Evolutionary conservation across 495 filamentous ascomycete genomes (phyloP).

Genomic region (Aspergillus panamensis): DNA sequence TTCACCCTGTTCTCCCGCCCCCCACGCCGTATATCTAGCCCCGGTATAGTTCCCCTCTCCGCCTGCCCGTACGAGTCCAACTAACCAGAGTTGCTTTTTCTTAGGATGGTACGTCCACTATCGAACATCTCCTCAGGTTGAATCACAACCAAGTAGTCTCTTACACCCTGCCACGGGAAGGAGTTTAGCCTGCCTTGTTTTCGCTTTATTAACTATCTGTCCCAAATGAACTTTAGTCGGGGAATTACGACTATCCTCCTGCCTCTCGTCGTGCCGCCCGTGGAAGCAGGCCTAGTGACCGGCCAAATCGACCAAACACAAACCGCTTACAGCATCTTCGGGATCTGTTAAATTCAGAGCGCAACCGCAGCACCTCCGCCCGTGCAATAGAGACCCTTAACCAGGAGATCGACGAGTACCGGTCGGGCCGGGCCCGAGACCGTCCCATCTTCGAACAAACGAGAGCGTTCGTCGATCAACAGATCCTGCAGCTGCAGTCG

Average conservation of each 20-base stretch:
- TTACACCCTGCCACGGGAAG: neutral
- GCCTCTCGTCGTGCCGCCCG: constrained; percentile 42
- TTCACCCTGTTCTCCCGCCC: neutral
- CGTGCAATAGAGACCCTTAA: constrained; percentile 40
- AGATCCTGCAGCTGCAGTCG: constrained; percentile 22
- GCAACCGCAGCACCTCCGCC: constrained; percentile 35
- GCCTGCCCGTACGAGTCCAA: neutral
- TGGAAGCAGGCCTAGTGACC: constrained; percentile 21
- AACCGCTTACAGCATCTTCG: constrained; percentile 40
- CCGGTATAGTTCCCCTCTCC: constrained; percentile 16
- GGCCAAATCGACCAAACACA: constrained; percentile 15
- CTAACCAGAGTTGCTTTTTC: constrained; percentile 4
- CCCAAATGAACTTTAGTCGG: constrained; percentile 43
- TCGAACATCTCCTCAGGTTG: neutral
- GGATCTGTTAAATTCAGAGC: constrained; percentile 37
- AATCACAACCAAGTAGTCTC: neutral
- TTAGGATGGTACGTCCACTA: constrained; percentile 23
- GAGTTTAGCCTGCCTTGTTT: constrained; percentile 18
- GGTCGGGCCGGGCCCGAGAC: constrained; percentile 21
- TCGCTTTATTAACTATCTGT: neutral
- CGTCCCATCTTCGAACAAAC: constrained; percentile 28
- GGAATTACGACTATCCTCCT: constrained; percentile 55
- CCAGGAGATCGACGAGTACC: constrained; percentile 36
- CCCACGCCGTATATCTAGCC: constrained; percentile 6
- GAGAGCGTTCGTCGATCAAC: constrained; percentile 27